Base-by-base conservation (phyloP, 1,284 basidiomycete species). In the Flammula alnicola region DNA sequence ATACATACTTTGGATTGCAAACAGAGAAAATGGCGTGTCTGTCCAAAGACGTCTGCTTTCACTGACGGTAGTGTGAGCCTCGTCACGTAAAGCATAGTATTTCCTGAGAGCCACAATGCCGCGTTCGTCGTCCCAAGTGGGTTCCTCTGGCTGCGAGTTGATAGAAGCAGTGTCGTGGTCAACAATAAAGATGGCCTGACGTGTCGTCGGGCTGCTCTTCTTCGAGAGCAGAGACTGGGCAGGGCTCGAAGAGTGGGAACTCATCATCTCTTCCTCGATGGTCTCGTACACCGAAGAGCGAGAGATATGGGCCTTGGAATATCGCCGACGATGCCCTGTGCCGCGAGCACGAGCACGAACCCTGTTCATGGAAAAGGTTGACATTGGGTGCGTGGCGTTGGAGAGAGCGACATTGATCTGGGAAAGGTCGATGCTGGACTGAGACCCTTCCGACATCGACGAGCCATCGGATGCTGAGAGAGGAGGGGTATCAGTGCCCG, bases 271-370 rank as follows among this genome's bases (percentile, higher is more conserved):
- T 55, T 91, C 88, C 43, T 88, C 76, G 46, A 92, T 91, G 0
- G 85, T 90, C 62, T 90, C 88, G 52, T 89, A 90, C 1, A 88
- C 76, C 0, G 88, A 91, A 0, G 81, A 73, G 3, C 84, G 75
- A 8, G 86, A 86, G 10, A 77, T 76, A 19, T 78, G n/a, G 37
- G 78, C 76, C 46, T 83, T 77, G 9, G 87, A 88, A 41, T 81
- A 77, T 3, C 85, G 79, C 42, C 84, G 82, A 41, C 83, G 83
- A 63, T 89, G 87, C 5, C 86, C 84, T 35, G 79, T 76, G 1
- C 85, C 84, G 12, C 79, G 76, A 29, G 80, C 75, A 14, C 81
- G 73, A 12, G 79, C 66, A 19, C 79, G 73, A 5, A 66, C 64
- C 6, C 70, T 67, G 31, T 69, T 63, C 20, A 74, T 68, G 5